Evolutionary conservation across 1,284 basidiomycete genomes (phyloP), one percentile per base, ranked within the genome.

Genomic region (Microbotryum saponariae): DNA sequence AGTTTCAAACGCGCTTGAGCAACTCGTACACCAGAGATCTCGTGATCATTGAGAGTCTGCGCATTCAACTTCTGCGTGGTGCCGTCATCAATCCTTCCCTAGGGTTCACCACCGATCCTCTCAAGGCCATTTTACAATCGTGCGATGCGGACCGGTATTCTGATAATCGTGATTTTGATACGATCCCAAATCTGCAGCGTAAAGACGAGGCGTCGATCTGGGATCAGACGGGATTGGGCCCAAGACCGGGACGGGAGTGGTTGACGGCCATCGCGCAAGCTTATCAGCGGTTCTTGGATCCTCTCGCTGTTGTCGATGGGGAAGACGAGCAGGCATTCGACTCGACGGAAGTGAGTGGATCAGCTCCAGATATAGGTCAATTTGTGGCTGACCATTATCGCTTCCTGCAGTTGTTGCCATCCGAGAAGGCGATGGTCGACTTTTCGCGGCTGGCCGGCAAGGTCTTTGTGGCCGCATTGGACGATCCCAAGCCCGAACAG

Each of bases 91-190:
- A 54, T 27, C 47, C 56, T 47, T 44, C 65, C 53, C 58, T 42
- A 16, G 14, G 14, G 37, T 16, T 18, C 37, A 42, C 37, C 37
- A 18, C 37, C 53, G 20, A 51, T n/a, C 23, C 42, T 7, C 27
- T 48, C 44, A 25, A 16, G 18, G 56, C 51, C 60, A 58, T 20
- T 42, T 59, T 25, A 50, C 48, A 56, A 55, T 61, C 86, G 85
- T 21, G 37, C 37, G 37, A 42, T 42, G 37, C 37, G 37, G 5
- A 42, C 14, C 8, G 78, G 59, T 86, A 89, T 65, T 80, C 85
- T 61, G 89, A 91, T 73, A 91, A 91, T 74, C 84, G 89, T 9
- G 89, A 91, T 75, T 85, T 85, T 68, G 79, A 79, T 51, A 84
- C 90, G 59, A 76, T 91, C n/a, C 82, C 85, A 12, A 84, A 84